A percentile compares a stretch with the other conserved stretches of the same genome.
Evolutionary conservation across 371 early-diverging fungal genomes (phyloP).

Genomic region (Rhizopus stolonifer): DNA sequence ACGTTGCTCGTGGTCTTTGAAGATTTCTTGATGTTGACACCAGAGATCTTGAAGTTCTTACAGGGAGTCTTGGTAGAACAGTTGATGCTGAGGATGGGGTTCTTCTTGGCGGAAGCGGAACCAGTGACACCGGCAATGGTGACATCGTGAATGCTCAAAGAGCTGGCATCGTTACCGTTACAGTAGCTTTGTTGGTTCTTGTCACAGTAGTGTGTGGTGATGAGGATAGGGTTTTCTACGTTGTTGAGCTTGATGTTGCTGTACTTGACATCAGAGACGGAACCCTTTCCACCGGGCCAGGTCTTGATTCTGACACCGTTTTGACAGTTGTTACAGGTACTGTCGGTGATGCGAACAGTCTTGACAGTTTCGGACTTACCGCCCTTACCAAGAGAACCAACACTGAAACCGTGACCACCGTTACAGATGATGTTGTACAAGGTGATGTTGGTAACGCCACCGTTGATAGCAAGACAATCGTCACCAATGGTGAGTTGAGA

Average conservation of each 20-base stretch:
- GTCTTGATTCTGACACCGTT: constrained; percentile 43
- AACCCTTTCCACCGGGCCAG: constrained; percentile 36
- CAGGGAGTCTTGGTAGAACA: constrained; percentile 31
- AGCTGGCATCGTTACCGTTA: constrained; percentile 14
- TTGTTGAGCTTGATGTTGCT: constrained; percentile 20
- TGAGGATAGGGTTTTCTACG: constrained; percentile 30
- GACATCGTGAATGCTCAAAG: constrained; percentile 29
- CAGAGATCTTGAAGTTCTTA: constrained; percentile 18
- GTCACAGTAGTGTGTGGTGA: constrained; percentile 42
- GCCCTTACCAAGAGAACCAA: constrained; percentile 37
- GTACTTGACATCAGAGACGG: constrained; percentile 28
- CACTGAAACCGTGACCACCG: constrained; percentile 37
- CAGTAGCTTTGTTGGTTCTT: constrained; percentile 28
- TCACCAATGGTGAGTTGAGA: constrained; percentile 29
- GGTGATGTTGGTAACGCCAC: constrained; percentile 27
- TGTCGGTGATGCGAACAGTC: constrained; percentile 20
- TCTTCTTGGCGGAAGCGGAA: constrained; percentile 7
- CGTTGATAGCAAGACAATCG: constrained; percentile 37
- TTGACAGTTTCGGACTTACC: constrained; percentile 27
- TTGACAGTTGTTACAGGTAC: constrained; percentile 34
- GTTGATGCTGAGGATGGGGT: constrained; percentile 30
- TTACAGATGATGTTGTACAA: constrained; percentile 23
- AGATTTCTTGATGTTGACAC: constrained; percentile 15
- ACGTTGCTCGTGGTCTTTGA: constrained; percentile 22
- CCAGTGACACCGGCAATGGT: constrained; percentile 25